Evolutionary conservation across 345 rosid genomes (phyloP).

Genomic region (Gossypium sturtianum): DNA sequence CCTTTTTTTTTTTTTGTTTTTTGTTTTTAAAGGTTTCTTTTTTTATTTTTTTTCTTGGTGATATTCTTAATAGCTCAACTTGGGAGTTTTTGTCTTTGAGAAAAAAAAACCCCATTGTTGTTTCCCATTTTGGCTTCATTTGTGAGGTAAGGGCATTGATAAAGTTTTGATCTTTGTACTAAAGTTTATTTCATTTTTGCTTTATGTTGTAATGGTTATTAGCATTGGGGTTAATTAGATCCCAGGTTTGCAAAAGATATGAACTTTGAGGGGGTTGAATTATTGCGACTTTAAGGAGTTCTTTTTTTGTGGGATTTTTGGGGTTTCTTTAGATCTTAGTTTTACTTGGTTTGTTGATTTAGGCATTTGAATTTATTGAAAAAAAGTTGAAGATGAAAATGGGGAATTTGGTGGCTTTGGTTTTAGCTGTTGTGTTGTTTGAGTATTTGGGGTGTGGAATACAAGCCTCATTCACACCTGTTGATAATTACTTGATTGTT

Average conservation of each 20-base stretch:
- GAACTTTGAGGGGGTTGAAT: constrained; percentile 1
- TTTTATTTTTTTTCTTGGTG: constrained; percentile 19
- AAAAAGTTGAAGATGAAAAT: constrained; percentile 43
- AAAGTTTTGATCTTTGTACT: constrained; percentile 17
- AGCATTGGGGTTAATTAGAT: constrained; percentile 28
- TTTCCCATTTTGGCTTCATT: constrained; percentile 15
- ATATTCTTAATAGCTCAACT: constrained; percentile 21
- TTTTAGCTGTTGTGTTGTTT: constrained; percentile 34
- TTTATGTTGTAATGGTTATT: constrained; percentile 2
- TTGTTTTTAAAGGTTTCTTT: constrained; percentile 17
- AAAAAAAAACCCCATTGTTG: constrained; percentile 6
- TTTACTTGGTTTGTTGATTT: constrained; percentile 3
- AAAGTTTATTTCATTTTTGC: neutral
- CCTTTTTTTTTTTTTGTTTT: too few relatives aligned
- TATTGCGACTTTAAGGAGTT: constrained; percentile 1
- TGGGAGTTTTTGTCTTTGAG: constrained; percentile 21
- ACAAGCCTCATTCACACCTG: constrained; percentile 50
- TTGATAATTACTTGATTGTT: constrained; percentile 72
- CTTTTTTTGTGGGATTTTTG: constrained; percentile 4
- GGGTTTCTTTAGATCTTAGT: constrained; percentile 13
- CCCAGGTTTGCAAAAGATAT: constrained; percentile 13
- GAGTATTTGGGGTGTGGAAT: constrained; percentile 33
- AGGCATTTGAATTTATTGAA: constrained; percentile 17
- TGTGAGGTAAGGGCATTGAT: constrained; percentile 27
- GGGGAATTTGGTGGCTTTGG: constrained; percentile 24